Conservation (phyloP, 768 basidiomycete genomes). For the Clavaria fumosa region DNA sequence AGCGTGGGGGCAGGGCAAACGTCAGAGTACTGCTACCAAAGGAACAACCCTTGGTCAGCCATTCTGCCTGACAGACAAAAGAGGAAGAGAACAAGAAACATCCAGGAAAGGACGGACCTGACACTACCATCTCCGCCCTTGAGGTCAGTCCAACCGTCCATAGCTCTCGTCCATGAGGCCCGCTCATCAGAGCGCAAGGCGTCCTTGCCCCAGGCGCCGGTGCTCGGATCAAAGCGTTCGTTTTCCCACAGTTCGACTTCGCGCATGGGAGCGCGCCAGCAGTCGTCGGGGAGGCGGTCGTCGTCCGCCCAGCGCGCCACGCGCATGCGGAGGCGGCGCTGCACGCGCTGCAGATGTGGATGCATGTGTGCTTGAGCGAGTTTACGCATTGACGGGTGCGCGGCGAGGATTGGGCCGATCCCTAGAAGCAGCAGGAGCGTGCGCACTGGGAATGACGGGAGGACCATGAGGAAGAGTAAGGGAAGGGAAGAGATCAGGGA, state of each 20-base stretch:
- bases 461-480: conserved; percentile 30
- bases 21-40: conserved; percentile 68
- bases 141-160: conserved; percentile 54
- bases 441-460: conserved; percentile 34
- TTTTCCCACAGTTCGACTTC: conserved; percentile 74
- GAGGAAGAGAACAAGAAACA: conserved; percentile 1
- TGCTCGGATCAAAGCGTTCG: conserved; percentile 31
- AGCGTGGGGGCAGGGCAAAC: conserved; percentile 59
- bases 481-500: conserved; percentile 32
- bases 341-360: conserved; percentile 8
- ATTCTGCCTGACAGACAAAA: background rate
- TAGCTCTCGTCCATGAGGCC: conserved; percentile 50
- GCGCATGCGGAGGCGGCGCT: conserved; percentile 10
- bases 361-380: conserved; percentile 21
- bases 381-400: conserved; percentile 30
- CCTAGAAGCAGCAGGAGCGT: conserved; percentile 32
- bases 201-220: conserved; percentile 28
- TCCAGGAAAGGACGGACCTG: conserved; percentile 32
- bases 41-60: conserved; percentile 3
- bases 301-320: conserved; percentile 39
- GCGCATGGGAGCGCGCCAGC: conserved; percentile 48
- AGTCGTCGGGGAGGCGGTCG: conserved; percentile 44
- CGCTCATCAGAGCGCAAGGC: conserved; percentile 33
- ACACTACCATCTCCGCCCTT: conserved; percentile 33
- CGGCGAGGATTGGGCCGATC: conserved; percentile 33